Evolutionary conservation across 164 flowering plant genomes (phyloP).

Genomic region (Macadamia tetraphylla): DNA sequence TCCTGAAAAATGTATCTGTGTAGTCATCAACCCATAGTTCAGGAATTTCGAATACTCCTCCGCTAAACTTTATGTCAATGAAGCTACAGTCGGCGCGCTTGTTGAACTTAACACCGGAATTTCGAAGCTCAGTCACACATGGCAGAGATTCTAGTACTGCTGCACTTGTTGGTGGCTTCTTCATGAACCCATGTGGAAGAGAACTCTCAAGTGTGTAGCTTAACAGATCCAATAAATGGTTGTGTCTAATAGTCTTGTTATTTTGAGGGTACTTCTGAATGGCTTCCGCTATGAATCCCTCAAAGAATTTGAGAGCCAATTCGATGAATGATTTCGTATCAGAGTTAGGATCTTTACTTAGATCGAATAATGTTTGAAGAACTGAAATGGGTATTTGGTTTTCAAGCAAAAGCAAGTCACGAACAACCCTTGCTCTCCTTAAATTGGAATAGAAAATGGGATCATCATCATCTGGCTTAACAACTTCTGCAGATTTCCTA

Average conservation of each 20-base stretch:
- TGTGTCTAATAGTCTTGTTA: background rate
- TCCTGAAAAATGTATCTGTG: conserved; percentile 14
- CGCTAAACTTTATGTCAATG: conserved; percentile 20
- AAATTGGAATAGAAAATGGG: too few species aligned
- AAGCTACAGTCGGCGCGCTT: conserved; percentile 7
- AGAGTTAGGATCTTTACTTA: background rate
- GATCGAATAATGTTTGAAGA: background rate
- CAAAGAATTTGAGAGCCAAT: conserved; percentile 29
- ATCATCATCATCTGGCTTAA: too few species aligned
- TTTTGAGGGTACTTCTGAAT: too few species aligned
- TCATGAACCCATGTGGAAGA: too few species aligned
- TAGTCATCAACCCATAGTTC: conserved; percentile 4
- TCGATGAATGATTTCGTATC: conserved; percentile 6
- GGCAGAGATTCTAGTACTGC: too few species aligned
- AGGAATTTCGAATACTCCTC: conserved; percentile 31
- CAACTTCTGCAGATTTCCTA: too few species aligned
- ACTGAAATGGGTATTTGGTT: too few species aligned
- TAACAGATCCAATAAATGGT: conserved; percentile 34
- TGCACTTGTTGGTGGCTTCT: too few species aligned
- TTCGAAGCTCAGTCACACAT: too few species aligned
- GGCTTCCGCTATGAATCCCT: background rate
- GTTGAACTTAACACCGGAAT: too few species aligned
- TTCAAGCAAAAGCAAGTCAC: too few species aligned
- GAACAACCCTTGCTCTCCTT: too few species aligned
- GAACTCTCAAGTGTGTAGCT: background rate